Evolutionary conservation across 2,329 filamentous ascomycete genomes (phyloP), one percentile per base, ranked within the genome.

Genomic region (Microdochium nivale): DNA sequence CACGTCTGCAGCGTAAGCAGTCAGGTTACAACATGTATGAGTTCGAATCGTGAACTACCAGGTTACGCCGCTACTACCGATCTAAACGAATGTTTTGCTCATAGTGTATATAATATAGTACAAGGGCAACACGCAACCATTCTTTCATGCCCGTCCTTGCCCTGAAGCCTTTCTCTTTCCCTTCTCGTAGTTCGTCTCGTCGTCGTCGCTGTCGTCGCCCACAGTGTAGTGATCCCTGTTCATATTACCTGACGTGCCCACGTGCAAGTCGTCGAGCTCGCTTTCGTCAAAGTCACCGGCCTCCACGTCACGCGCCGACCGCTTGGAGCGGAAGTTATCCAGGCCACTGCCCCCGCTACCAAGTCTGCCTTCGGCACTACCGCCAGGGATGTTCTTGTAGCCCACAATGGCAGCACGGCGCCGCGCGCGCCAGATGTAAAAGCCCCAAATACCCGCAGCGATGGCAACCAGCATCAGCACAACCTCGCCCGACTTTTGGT

Each of bases 401-500:
- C 76, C 75, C 5, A 70, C 65, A 32, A 74, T 73, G 58, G 73
- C 77, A 11, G 40, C 40, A 19, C 40, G 16, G 57, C 80, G 76
- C 48, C 84, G 78, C 53, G 81, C 76, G 53, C 75, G 76, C 80
- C 81, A 87, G 61, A 87, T 69, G 57, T 78, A 84, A 64, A 83
- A 87, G n/a, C 85, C 88, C 85, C 89, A 95, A 13, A 80, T 72
- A 4, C 71, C 73, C 1, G 87, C 88, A 1, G 83, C 84, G 53
- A 94, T 80, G 49, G 86, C 75, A 19, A 96, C 88, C 48, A 96
- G 81, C 16, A 91, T 82, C 2, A 96, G 78, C 2, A 90, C 90
- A 7, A 91, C 81, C 69, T 95, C 89, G 49, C 91, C 90, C 2
- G 88, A 94, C 60, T 88, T 86, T 64, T 86, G 87, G 68, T 96